Base-by-base conservation (phyloP, 106 monocot species). In the Apostasia shenzhenica region DNA sequence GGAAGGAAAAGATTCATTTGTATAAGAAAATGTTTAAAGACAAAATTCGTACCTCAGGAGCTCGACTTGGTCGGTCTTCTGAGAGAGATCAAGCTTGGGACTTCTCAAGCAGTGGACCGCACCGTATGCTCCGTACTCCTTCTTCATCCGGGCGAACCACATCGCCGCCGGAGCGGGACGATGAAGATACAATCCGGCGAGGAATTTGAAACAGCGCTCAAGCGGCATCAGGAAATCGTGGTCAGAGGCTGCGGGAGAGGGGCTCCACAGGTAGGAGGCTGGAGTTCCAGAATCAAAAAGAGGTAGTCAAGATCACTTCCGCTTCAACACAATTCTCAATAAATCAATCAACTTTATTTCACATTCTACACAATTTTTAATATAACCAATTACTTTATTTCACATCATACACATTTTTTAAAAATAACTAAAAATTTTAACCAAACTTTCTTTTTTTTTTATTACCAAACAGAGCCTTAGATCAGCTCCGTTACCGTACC, bases 1-100 rank as follows among this genome's bases (percentile, higher is more conserved):
- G 57, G 45, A n/a, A n/a, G 4, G 57, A 39, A 63, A 49, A 10
- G 52, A 63, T 64, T 12, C 12, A 6, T 43, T 8, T n/a, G n/a
- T n/a, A n/a, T 40, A 80, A 63, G 1, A 6, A 57, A 2, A 44
- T 47, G 39, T 1, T 48, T 12, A 63, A 51, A 54, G 11, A 8
- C n/a, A n/a, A n/a, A n/a, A n/a, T n/a, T n/a, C 59, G 26, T n/a
- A 92, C 97, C 86, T 99, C 84, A 11, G 90, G 92, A n/a, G 53
- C 80, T 86, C 10, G 83, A 74, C 70, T 63, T 74, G 38, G 73
- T 87, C 43, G 79, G n/a, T 84, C 70, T 81, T 79, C 75, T 82
- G 74, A 0, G 89, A 76, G 12, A 89, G 72, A 52, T 89, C 92
- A 3, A 89, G 84, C 82, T 97, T 92, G 12, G 95, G n/a, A 76